Evolutionary conservation across 352 stramenopile species (phyloP), one percentile per base, ranked within the genome.

Genomic region (Saprolegnia diclina): DNA sequence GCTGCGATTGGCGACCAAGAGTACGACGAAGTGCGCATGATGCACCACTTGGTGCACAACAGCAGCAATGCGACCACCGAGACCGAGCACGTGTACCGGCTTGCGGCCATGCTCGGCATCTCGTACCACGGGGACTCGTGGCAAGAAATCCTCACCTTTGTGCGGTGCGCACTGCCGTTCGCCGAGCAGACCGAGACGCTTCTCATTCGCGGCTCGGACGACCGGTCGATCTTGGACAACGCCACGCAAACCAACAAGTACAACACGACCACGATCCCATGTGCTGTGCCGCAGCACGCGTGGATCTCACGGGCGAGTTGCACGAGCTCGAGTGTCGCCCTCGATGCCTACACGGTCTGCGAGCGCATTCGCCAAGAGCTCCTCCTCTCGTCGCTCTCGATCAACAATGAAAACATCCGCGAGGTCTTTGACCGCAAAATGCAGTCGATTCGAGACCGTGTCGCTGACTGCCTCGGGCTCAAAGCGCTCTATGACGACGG

Each of bases 211-310:
- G 89, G 89, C 29, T 95, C 87, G 54, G 89, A 96, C 71, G 89
- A 96, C 65, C 84, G 89, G 26, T 91, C 88, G 26, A 67, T 89
- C 37, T 59, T 96, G 6, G 90, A 81, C 66, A 74, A 83, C n/a
- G 67, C 69, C 4, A 76, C 77, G 45, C 90, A 92, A 73, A 91
- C 83, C n/a, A 95, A 96, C 79, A 95, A 91, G 61, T 96, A 96
- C 67, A 83, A 92, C 70, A 83, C 79, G 62, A 92, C 88, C 21
- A 93, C 88, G n/a, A 76, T 94, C 16, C 77, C 81, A 9, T 57
- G 42, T 38, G 61, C 62, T 2, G 14, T 80, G 73, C 53, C 71
- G 67, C n/a, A 26, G 13, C 63, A 81, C 64, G 50, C 65, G n/a
- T 80, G 90, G 59, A 87, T 96, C 59, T 74, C 78, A 14, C 80